These are phyloP conservation scores for Fragilaria radians DNA, from an alignment of 108 stramenopile genomes.

Conservation along the genomic window DNA sequence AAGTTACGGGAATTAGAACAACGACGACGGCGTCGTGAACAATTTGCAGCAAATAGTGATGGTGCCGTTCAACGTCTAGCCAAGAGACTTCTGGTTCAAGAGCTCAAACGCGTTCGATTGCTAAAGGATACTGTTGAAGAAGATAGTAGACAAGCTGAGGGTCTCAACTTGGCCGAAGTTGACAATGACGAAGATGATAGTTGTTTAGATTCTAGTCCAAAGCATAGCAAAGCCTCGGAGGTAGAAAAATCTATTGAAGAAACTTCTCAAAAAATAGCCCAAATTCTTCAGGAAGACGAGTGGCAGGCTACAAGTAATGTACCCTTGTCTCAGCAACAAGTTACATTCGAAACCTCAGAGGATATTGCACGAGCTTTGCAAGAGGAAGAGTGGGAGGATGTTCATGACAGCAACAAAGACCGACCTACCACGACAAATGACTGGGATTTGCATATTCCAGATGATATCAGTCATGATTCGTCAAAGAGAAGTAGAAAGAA, in stretches of 20 bases:
- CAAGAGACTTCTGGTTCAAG: constrained; percentile 58
- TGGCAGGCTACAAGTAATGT: not conserved
- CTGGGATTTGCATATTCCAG: not conserved
- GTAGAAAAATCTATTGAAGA: not conserved
- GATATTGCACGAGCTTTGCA: constrained; percentile 4
- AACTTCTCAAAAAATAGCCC: constrained; percentile 7
- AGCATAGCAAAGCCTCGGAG: not conserved
- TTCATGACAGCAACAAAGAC: not conserved
- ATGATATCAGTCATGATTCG: not conserved
- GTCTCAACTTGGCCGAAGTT: not conserved
- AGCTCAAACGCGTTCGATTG: constrained; percentile 29
- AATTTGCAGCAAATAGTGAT: constrained; percentile 14
- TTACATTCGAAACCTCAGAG: not conserved
- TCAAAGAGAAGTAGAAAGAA: not conserved
- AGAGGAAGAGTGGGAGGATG: not conserved
- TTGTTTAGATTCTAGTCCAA: not conserved
- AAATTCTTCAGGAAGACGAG: not conserved
- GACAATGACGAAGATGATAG: not conserved
- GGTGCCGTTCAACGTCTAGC: constrained; percentile 55
- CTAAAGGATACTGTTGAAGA: constrained; percentile 4
- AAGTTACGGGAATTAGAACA: constrained; percentile 73
- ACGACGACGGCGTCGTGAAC: constrained; percentile 59
- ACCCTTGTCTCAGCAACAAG: not conserved
- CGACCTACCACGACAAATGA: not conserved
- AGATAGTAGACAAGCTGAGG: not conserved